Evolutionary conservation across 192 early-diverging fungal genomes (phyloP).

Genomic region (Rhizophagus prolifer): DNA sequence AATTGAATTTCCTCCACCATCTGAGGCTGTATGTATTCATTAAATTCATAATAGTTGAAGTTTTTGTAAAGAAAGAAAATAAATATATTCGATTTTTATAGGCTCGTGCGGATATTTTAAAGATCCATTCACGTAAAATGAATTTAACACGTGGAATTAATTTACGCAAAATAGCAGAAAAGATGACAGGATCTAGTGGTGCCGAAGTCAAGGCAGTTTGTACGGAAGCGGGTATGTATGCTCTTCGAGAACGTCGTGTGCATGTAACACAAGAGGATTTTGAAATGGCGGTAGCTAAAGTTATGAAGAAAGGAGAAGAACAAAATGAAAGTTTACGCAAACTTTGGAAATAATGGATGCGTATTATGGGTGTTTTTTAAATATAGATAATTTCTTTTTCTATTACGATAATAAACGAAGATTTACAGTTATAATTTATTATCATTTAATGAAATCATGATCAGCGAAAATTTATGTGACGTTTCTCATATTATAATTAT

Average conservation of each 20-base stretch:
- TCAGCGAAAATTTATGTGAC: not conserved
- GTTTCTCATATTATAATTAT: not conserved
- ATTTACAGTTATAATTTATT: not conserved
- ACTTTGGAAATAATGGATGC: conserved; percentile 83
- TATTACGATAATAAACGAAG: not conserved
- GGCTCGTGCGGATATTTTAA: conserved; percentile 84
- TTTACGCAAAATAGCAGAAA: conserved; percentile 85
- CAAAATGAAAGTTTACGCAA: conserved; percentile 96
- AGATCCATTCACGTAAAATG: conserved; percentile 91
- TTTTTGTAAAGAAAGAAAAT: not conserved
- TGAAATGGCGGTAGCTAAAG: conserved; percentile 99
- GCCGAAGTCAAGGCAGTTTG: conserved; percentile 89
- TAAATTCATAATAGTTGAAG: not conserved
- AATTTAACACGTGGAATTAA: conserved; percentile 90
- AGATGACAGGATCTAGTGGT: conserved; percentile 82
- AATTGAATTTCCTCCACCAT: conserved; percentile 90
- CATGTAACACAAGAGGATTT: conserved; percentile 99
- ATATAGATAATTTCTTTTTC: not conserved
- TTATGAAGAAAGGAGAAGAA: conserved; percentile 98
- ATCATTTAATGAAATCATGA: not conserved
- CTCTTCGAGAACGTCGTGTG: conserved; percentile 90
- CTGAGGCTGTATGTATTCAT: conserved; percentile 55
- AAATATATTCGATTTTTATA: conserved; percentile 11
- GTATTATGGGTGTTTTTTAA: not conserved
- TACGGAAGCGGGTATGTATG: conserved; percentile 90